These are phyloP conservation scores for Zychaea mexicana DNA, from an alignment of 371 early-diverging fungal genomes.

Conservation along the genomic window DNA sequence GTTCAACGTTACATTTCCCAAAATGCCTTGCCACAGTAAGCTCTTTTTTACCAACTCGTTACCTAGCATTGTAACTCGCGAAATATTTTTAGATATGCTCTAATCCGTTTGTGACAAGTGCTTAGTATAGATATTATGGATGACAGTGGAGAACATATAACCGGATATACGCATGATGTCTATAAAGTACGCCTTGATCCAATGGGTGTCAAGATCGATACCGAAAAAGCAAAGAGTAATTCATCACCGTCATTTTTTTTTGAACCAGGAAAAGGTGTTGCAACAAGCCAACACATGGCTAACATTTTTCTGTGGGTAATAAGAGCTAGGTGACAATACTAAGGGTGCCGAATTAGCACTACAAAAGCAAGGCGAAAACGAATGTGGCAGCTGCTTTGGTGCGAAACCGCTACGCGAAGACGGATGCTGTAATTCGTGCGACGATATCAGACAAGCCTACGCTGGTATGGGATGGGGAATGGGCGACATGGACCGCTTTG, in stretches of 20 bases:
- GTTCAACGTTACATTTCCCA: constrained; percentile 89
- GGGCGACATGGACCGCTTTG: not conserved
- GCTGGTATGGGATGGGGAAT: constrained; percentile 77
- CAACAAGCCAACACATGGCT: too few species aligned
- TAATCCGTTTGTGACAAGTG: constrained; percentile 41
- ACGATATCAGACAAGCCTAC: constrained; percentile 90
- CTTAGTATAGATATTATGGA: constrained; percentile 95
- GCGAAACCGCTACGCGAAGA: constrained; percentile 58
- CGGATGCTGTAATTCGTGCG: constrained; percentile 96
- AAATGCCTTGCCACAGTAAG: constrained; percentile 89
- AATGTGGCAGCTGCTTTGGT: constrained; percentile 94
- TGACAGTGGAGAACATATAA: constrained; percentile 87
- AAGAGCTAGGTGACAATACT: constrained; percentile 53
- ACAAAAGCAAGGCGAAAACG: constrained; percentile 44
- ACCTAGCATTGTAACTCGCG: not conserved
- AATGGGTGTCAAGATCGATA: constrained; percentile 67
- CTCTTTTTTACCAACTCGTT: not conserved
- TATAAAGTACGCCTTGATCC: constrained; percentile 78
- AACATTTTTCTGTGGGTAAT: not conserved
- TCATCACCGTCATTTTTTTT: not conserved
- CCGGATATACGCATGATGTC: constrained; percentile 78
- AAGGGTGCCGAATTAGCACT: constrained; percentile 41
- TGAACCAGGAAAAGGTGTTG: too few species aligned
- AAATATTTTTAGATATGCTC: not conserved
- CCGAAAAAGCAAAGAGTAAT: constrained; percentile 56